Evolutionary conservation across 2,329 filamentous ascomycete genomes (phyloP).

Genomic region (Ascochyta pisi): DNA sequence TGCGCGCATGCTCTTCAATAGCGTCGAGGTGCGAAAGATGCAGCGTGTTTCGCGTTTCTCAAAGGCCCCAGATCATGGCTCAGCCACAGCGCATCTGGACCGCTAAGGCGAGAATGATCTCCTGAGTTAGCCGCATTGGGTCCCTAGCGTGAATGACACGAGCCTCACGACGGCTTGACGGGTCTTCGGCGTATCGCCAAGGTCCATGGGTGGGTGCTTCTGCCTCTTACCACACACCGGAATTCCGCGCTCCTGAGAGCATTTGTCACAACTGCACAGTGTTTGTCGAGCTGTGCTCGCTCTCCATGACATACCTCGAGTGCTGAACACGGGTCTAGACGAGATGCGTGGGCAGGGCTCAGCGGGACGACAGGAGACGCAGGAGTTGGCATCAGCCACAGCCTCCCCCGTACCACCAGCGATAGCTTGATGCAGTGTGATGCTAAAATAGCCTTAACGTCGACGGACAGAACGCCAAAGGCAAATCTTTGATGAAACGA

Average conservation of each 20-base stretch:
- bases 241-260: not conserved
- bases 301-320: not conserved
- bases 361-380: not conserved
- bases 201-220: not conserved
- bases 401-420: not conserved
- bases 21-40: conserved; percentile 7
- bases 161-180: conserved; percentile 14
- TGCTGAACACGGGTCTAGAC: not conserved
- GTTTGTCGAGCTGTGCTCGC: not conserved
- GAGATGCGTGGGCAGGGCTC: not conserved
- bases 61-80: conserved; percentile 5
- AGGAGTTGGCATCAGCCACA: conserved; percentile 17
- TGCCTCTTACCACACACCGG: not conserved
- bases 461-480: conserved; percentile 6
- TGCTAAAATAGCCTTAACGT: conserved; percentile 11
- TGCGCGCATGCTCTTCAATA: conserved; percentile 11
- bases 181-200: conserved; percentile 9
- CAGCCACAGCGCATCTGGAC: conserved; percentile 30
- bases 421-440: conserved; percentile 5
- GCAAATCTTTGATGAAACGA: not conserved
- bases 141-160: conserved; percentile 13
- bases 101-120: conserved; percentile 12
- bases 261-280: conserved; percentile 1
- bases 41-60: conserved; percentile 18
- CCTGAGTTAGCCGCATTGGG: conserved; percentile 12